Evolutionary conservation across 1,284 basidiomycete genomes (phyloP), one percentile per base, ranked within the genome.

Genomic region (Amylostereum areolatum): DNA sequence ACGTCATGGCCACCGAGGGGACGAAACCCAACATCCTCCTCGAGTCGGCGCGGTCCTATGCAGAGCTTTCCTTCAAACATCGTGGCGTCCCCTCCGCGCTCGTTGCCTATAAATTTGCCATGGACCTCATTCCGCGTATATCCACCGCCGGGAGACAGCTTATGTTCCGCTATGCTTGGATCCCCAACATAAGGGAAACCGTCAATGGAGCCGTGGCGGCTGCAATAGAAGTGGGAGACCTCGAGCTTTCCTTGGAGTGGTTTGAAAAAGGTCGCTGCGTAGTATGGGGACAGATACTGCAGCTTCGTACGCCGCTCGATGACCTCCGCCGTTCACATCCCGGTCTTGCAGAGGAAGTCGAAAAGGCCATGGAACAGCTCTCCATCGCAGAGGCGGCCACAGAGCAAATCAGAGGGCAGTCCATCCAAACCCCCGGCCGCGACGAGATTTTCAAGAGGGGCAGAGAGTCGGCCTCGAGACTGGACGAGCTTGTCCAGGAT

Each of bases 231-330:
- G 10, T 25, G 2, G 12, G 37, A 12, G 10, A 47, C 1, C 41
- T 24, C n/a, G 37, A 50, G 9, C 33, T 32, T 5, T 58, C 59
- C 5, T 18, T 62, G 3, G 58, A 61, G 41, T 61, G 58, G 55
- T 46, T 59, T 2, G 60, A 62, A 45, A 43, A 59, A 39, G 59
- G 58, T n/a, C 49, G 59, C 7, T 56, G 51, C 4, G 51, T 62
- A 24, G 50, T 61, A 31, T 61, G 60, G 59, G 46, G 49, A 9
- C 57, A 61, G 35, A 27, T 51, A 10, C 43, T 58, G n/a, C 49
- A 53, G 24, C 52, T 61, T 7, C 52, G 58, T 25, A 52, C 52
- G 6, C 56, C 57, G 9, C n/a, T 60, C 6, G 56, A 56, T 12
- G 54, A 53, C 8, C 50, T 60, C 11, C 43, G 44, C 2, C 18